Base-by-base conservation (phyloP, 2,329 filamentous ascomycete genomes). In the Penicillium crustosum region DNA sequence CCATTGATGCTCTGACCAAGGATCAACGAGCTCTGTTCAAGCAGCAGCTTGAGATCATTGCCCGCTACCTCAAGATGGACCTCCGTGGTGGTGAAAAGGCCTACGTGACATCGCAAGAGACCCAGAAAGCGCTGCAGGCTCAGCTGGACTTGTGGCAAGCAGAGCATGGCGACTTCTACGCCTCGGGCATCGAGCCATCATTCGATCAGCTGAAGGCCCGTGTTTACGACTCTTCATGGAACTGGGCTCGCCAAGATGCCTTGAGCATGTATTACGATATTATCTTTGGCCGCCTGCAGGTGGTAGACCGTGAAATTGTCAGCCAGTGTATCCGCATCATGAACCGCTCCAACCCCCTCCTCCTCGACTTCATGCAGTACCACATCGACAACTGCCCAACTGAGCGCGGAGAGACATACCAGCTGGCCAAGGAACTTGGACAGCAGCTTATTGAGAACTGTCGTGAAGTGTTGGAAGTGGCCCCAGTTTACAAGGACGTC, bases 201-300 rank as follows among this genome's bases (percentile, higher is more conserved):
- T 99, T 99, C 79, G 95, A 90, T 71, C 82, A 91, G 5, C 86
- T 97, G 62, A 99, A 99, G 77, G 94, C 94, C 33, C 89, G 94
- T 72, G 88, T 94, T 10, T 99, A 99, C 78, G 94, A 99, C 75
- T 97, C 94, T 0, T 95, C 92, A 0, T 99, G 94, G 94, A 99
- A 99, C 77, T 99, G 94, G 94, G 94, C 92, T 61, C 89, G 94
- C 52, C 94, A 99, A 75, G 94, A 99, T 75, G 94, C 93, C 29
- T 86, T 99, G 53, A 94, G 85, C 80, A 99, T 99, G 93, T 99
- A 94, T 82, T 99, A 92, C 79, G 94, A 99, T 72, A 95, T 99
- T 72, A 97, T 99, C 72, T 99, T 99, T 69, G 94, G 94, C 58
- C 87, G 94, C 60, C 86, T 99, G 53, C 87, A 94, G 80, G 91